Conservation (phyloP, 805 yeast species). For the Barnettozyma wickerhamii region DNA sequence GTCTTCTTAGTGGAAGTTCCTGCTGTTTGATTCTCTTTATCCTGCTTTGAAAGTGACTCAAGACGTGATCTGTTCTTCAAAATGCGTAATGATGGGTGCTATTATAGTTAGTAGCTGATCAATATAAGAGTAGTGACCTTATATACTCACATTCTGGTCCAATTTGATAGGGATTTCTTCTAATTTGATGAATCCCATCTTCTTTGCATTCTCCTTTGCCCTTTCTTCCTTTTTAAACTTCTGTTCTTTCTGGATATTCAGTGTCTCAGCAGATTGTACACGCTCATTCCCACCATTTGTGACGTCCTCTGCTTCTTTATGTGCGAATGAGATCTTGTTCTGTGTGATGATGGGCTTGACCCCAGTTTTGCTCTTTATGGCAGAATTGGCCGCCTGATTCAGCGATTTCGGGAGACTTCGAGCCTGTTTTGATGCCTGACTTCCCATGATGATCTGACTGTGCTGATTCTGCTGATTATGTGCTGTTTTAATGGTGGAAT, state of each 20-base stretch:
- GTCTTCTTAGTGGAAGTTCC: neutral
- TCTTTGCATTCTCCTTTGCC: constrained; percentile 9
- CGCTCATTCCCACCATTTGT: no score
- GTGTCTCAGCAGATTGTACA: neutral
- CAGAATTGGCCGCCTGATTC: neutral
- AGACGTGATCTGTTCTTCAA: constrained; percentile 14
- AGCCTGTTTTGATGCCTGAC: constrained; percentile 9
- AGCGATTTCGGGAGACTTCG: constrained; percentile 8
- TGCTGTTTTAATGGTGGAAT: no score
- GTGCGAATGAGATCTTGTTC: neutral
- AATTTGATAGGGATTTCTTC: constrained; percentile 18
- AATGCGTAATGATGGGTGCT: constrained; percentile 17
- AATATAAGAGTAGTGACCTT: no score
- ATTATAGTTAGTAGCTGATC: constrained; percentile 5
- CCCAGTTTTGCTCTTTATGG: neutral
- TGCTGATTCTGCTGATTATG: no score
- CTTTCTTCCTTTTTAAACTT: constrained; percentile 4
- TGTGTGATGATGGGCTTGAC: neutral
- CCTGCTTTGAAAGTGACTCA: constrained; percentile 11
- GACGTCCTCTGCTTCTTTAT: neutral
- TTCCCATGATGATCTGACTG: constrained; percentile 9
- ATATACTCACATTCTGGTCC: constrained; percentile 14
- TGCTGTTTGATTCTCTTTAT: neutral
- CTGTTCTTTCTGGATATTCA: constrained; percentile 16
- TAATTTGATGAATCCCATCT: constrained; percentile 16